A percentile compares a stretch with the other conserved stretches of the same genome.
Conservation (phyloP, 805 yeast species). For the Cyberlindnera saturnus region DNA sequence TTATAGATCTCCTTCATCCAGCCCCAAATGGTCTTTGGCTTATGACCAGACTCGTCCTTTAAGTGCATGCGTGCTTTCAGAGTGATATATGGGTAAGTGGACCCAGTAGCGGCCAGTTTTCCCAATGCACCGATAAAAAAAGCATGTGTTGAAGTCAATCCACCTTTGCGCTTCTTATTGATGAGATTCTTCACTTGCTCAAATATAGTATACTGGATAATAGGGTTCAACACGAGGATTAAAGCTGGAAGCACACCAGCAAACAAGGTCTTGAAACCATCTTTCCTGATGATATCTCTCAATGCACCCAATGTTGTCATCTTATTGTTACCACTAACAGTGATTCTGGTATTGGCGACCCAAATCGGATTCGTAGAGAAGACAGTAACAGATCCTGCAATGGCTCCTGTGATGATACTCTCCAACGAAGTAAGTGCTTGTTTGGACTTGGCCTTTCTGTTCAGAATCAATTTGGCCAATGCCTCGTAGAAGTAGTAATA, state of each 20-base stretch:
- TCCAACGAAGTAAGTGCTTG: constrained; percentile 17
- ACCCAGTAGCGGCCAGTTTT: constrained; percentile 79
- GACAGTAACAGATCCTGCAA: constrained; percentile 85
- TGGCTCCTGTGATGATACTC: constrained; percentile 41
- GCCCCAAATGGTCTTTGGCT: constrained; percentile 34
- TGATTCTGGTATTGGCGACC: constrained; percentile 91
- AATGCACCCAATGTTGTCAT: constrained; percentile 50
- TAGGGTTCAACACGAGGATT: constrained; percentile 80
- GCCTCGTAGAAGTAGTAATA: constrained; percentile 90
- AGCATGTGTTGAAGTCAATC: constrained; percentile 64
- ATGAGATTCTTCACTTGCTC: constrained; percentile 76
- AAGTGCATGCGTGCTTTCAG: constrained; percentile 85
- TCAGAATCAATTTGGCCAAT: constrained; percentile 42
- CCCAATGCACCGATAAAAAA: constrained; percentile 86
- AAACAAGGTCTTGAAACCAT: constrained; percentile 68
- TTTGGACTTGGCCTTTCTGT: constrained; percentile 14
- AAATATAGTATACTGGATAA: constrained; percentile 85
- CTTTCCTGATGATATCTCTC: constrained; percentile 55
- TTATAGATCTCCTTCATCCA: constrained; percentile 53
- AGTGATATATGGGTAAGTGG: constrained; percentile 90
- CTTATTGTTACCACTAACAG: constrained; percentile 38
- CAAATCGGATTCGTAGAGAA: constrained; percentile 83
- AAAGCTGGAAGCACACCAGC: constrained; percentile 87
- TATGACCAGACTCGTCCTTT: constrained; percentile 32
- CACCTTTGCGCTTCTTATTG: constrained; percentile 43